Evolutionary conservation across 139 green algal species (phyloP).

Genomic region (Coccomyxa sp.): DNA sequence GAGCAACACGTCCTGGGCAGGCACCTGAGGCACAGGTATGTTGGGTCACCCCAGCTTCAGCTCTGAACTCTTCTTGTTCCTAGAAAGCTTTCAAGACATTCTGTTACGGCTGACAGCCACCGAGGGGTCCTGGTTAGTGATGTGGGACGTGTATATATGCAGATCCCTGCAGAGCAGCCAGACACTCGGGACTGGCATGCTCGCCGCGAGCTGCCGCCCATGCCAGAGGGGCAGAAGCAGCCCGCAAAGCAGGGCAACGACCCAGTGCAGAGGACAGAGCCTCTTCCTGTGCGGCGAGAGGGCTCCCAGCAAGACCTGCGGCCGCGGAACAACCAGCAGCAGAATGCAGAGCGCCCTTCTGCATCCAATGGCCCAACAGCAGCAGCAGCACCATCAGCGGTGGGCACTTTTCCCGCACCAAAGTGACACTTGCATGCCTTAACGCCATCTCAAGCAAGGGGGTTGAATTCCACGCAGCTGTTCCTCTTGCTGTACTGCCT

Average conservation of each 20-base stretch:
- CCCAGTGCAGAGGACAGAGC: too few species aligned
- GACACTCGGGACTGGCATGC: constrained; percentile 69
- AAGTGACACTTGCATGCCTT: neutral
- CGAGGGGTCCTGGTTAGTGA: constrained; percentile 2
- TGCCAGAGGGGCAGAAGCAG: neutral
- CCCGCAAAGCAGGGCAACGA: too few species aligned
- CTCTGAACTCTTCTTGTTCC: too few species aligned
- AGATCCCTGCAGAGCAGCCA: constrained; percentile 31
- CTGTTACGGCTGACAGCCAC: too few species aligned
- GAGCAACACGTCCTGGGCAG: neutral
- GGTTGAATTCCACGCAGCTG: too few species aligned
- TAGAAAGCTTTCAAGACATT: too few species aligned
- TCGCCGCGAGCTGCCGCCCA: constrained; percentile 15
- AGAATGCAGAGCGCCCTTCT: neutral
- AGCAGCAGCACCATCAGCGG: constrained; percentile 19
- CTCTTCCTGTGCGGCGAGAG: too few species aligned
- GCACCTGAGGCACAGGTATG: neutral
- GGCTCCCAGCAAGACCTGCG: too few species aligned
- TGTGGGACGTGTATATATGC: neutral
- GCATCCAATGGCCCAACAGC: constrained; percentile 1
- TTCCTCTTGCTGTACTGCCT: too few species aligned
- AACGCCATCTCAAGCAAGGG: too few species aligned
- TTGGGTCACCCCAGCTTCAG: neutral
- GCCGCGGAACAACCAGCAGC: too few species aligned
- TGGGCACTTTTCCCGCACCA: neutral